Evolutionary conservation across 495 filamentous ascomycete species (phyloP).

Genomic region (Astrothelium macrocarpum): DNA sequence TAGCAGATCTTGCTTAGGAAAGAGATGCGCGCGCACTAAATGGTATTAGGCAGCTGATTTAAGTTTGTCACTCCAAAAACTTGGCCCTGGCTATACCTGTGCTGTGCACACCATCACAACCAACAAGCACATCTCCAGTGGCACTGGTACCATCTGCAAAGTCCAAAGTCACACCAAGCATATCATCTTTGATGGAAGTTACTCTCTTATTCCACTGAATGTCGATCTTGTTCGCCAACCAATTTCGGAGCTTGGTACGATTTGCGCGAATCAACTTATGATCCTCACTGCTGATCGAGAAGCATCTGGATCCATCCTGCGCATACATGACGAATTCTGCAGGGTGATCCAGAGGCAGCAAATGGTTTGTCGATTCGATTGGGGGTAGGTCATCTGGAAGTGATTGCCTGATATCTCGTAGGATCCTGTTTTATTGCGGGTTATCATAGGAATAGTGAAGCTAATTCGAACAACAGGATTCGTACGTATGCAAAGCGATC

Average conservation of each 20-base stretch:
- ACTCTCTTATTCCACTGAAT: background rate
- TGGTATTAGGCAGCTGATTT: background rate
- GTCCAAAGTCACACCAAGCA: constrained; percentile 5
- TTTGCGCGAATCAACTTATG: background rate
- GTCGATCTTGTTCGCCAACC: background rate
- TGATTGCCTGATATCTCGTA: background rate
- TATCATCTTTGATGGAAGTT: background rate
- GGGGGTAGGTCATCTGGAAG: background rate
- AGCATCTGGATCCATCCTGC: background rate
- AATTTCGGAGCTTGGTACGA: background rate
- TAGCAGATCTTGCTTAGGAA: background rate
- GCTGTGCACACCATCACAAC: constrained; percentile 43
- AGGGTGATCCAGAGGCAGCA: background rate
- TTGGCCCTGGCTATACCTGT: background rate
- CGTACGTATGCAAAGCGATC: background rate
- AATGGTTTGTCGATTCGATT: background rate
- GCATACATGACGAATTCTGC: background rate
- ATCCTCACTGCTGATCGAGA: background rate
- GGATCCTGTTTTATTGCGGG: background rate
- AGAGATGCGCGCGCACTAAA: background rate
- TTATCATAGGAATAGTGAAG: background rate
- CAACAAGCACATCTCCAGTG: constrained; percentile 44
- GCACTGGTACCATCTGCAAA: constrained; percentile 45
- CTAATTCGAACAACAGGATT: background rate
- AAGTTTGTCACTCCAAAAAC: background rate